A percentile compares a stretch with the other conserved stretches of the same genome.
Evolutionary conservation across 1,284 basidiomycete species (phyloP).

Genomic region (Fomes fomentarius): DNA sequence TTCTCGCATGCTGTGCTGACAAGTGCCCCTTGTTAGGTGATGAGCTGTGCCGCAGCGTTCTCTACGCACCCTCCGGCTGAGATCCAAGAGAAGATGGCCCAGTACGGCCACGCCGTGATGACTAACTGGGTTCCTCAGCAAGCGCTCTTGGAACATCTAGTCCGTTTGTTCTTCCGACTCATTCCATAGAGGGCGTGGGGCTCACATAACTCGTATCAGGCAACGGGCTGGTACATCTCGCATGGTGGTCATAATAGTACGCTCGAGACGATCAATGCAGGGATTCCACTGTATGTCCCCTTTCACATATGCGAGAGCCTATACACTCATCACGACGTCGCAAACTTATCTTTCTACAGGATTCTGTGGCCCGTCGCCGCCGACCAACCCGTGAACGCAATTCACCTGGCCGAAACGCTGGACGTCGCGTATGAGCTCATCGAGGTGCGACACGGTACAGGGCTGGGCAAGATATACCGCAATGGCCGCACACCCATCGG

Average conservation of each 20-base stretch:
- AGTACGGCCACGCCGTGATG: conserved; percentile 12
- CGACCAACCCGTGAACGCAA: conserved; percentile 28
- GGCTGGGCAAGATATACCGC: conserved; percentile 19
- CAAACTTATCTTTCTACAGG: conserved; percentile 5
- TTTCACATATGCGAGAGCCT: too few species aligned
- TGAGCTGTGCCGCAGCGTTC: conserved; percentile 10
- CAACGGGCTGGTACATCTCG: conserved; percentile 18
- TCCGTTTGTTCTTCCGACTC: not conserved
- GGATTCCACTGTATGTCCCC: conserved; percentile 10
- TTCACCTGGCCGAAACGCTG: conserved; percentile 20
- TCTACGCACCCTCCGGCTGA: conserved; percentile 7
- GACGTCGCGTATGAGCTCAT: conserved; percentile 29
- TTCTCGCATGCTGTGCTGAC: not conserved
- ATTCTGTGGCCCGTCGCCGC: conserved; percentile 28
- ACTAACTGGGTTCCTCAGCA: conserved; percentile 27
- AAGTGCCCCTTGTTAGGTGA: not conserved
- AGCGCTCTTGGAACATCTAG: conserved; percentile 22
- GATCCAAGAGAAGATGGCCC: conserved; percentile 9
- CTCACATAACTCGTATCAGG: conserved; percentile 1
- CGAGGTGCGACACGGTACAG: conserved; percentile 26
- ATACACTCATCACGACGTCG: not conserved
- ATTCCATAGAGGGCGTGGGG: too few species aligned
- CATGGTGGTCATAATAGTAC: conserved; percentile 20
- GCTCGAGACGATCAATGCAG: conserved; percentile 10
- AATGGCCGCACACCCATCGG: conserved; percentile 15